A percentile compares a stretch with the other conserved stretches of the same genome.
phyloP scores from a whole-genome alignment of 768 basidiomycete species.

The Coprinopsis strossmayeri region DNA sequence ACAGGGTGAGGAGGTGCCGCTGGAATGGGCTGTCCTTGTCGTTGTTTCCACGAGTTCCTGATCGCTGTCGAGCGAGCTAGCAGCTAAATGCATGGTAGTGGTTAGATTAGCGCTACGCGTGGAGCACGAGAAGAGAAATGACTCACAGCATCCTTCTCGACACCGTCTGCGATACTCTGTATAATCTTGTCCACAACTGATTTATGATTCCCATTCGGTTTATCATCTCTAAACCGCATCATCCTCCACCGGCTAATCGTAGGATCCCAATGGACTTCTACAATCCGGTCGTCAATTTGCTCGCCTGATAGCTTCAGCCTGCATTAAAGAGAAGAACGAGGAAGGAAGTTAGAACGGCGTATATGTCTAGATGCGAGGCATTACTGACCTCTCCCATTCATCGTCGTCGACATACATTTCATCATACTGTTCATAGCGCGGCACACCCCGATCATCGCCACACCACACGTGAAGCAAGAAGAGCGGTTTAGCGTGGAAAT shows the following conservation, averaged over 20 bases:
- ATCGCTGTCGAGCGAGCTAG: constrained; percentile 58
- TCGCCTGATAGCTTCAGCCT: constrained; percentile 83
- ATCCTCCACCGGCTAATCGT: constrained; percentile 67
- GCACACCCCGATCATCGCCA: constrained; percentile 50
- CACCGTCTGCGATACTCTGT: constrained; percentile 87
- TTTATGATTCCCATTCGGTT: constrained; percentile 82
- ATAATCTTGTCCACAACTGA: constrained; percentile 84
- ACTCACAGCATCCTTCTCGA: constrained; percentile 80
- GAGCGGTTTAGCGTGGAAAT: constrained; percentile 78
- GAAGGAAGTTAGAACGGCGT: no score
- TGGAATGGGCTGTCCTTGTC: constrained; percentile 33
- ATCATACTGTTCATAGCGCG: constrained; percentile 81
- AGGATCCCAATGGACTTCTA: constrained; percentile 90
- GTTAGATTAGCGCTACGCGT: neutral
- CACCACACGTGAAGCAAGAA: constrained; percentile 82
- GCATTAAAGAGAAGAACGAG: no score
- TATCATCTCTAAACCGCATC: constrained; percentile 94
- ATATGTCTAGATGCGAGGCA: no score
- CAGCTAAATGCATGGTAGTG: constrained; percentile 52
- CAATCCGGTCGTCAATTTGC: constrained; percentile 88
- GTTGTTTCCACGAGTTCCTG: constrained; percentile 70
- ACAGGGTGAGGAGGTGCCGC: constrained; percentile 18
- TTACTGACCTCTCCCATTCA: constrained; percentile 91
- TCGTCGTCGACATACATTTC: constrained; percentile 78
- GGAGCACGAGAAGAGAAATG: neutral